Conservation (phyloP, 2,329 filamentous ascomycete species). For the Epicoccum sorghinum region DNA sequence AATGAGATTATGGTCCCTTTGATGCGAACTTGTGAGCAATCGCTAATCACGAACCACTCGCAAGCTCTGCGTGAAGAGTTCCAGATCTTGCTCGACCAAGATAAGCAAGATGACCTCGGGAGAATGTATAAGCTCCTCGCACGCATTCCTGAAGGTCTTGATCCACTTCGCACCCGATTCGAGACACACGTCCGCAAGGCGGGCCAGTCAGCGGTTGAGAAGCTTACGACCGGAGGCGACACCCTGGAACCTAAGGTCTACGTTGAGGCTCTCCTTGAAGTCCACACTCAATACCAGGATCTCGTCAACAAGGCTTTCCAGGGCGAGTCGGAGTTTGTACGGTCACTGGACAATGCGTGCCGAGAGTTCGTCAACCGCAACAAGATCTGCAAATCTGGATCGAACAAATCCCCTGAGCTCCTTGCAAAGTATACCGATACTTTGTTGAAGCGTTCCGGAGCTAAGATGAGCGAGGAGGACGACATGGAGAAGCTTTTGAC, state of each 20-base stretch:
- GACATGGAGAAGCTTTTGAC: conserved; percentile 87
- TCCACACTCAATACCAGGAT: conserved; percentile 90
- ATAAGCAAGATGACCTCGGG: conserved; percentile 92
- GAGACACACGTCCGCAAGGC: conserved; percentile 92
- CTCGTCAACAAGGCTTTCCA: conserved; percentile 92
- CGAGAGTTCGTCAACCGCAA: conserved; percentile 98
- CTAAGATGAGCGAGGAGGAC: conserved; percentile 89
- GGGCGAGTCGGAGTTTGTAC: conserved; percentile 94
- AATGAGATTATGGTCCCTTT: conserved; percentile 83
- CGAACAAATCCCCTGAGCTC: conserved; percentile 91
- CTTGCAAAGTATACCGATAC: conserved; percentile 95
- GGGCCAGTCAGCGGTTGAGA: conserved; percentile 85
- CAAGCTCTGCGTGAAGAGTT: conserved; percentile 91
- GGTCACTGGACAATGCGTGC: conserved; percentile 95
- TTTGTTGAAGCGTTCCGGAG: conserved; percentile 83
- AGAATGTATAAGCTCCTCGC: conserved; percentile 94
- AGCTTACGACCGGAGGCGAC: conserved; percentile 86
- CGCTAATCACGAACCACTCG: conserved; percentile 88
- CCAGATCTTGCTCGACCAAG: conserved; percentile 88
- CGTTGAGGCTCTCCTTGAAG: conserved; percentile 91
- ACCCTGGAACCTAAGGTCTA: conserved; percentile 95
- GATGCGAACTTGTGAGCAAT: conserved; percentile 86
- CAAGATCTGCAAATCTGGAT: conserved; percentile 90
- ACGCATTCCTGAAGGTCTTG: conserved; percentile 87
- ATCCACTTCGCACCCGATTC: conserved; percentile 84